Evolutionary conservation across 2,329 filamentous ascomycete species (phyloP), one percentile per base, ranked within the genome.

Genomic region (Colletotrichum graminicola): DNA sequence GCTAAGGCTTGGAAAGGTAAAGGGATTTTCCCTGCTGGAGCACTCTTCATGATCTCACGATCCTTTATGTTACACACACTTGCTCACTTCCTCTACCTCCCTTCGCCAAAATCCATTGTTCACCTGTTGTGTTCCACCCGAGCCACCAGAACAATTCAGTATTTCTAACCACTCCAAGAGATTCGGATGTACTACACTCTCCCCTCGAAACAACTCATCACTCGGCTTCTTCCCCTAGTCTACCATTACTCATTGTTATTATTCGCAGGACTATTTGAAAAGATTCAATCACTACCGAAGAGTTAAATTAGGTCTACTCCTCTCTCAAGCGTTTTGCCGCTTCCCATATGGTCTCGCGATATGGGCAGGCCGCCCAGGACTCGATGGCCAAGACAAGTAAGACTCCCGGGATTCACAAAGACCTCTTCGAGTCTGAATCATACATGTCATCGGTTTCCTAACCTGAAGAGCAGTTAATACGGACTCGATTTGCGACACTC

Each of bases 331-430:
- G 18, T 56, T 12, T 29, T 11, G 43, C 36, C 34, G n/a, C 6
- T n/a, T 68, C 59, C 1, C 39, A 4, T 18, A 32, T 34, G 23
- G 36, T 26, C 16, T 63, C 52, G 16, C 39, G 39, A 32, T 52
- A 29, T 49, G 65, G 34, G 14, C 52, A 36, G 21, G 18, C 39
- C 3, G 36, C 45, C 11, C 52, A 62, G 29, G 18, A 59, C 65
- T 45, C 51, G 34, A 67, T 45, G 43, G 57, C 43, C 5, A 36
- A 67, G 26, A 36, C 43, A n/a, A 39, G 68, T 71, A 63, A 52
- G 65, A 41, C 14, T 39, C 29, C n/a, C 16, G 5, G 5, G 49
- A 7, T n/a, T 21, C 51, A 56, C 34, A 23, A 21, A 45, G 10
- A 1, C 41, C 26, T 23, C 7, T n/a, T 14, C 14, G 29, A 36